phyloP scores from a whole-genome alignment of 139 green algal genomes.

The Pleodorina starrii region DNA sequence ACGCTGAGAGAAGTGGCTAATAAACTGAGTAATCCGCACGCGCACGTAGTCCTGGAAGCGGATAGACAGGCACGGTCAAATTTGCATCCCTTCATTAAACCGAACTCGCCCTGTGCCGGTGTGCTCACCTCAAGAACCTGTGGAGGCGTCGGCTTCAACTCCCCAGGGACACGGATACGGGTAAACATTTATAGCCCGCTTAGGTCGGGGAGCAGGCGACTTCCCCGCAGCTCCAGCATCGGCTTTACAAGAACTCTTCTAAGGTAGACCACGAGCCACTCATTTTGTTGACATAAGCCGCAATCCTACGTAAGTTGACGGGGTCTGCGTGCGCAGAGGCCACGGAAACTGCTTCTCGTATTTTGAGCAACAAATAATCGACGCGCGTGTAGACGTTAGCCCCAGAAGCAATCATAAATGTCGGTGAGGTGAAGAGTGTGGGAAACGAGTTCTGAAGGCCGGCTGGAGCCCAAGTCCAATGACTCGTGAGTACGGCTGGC shows the following conservation, averaged over 20 bases:
- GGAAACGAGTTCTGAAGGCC: no score
- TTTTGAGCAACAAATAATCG: no score
- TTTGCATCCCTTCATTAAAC: neutral
- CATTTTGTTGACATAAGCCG: no score
- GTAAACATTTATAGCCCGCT: conserved; percentile 25
- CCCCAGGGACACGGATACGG: conserved; percentile 7
- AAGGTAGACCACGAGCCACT: neutral
- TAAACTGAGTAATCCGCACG: conserved; percentile 44
- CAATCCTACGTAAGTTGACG: no score
- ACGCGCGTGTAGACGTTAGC: no score
- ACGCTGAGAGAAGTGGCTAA: conserved; percentile 22
- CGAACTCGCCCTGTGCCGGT: no score
- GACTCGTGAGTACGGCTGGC: no score
- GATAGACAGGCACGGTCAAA: neutral
- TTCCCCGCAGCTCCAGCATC: conserved; percentile 18
- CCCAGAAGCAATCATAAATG: no score
- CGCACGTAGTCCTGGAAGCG: conserved; percentile 58
- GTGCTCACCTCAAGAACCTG: conserved; percentile 21
- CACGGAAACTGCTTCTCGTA: no score
- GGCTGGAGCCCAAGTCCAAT: no score
- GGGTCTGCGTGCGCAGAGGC: no score
- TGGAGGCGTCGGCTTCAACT: conserved; percentile 41
- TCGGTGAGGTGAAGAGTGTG: no score
- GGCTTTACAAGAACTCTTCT: neutral
- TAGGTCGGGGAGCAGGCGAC: neutral